Conservation (phyloP, 176 grass and related monocot species). For the Phragmites australis region DNA sequence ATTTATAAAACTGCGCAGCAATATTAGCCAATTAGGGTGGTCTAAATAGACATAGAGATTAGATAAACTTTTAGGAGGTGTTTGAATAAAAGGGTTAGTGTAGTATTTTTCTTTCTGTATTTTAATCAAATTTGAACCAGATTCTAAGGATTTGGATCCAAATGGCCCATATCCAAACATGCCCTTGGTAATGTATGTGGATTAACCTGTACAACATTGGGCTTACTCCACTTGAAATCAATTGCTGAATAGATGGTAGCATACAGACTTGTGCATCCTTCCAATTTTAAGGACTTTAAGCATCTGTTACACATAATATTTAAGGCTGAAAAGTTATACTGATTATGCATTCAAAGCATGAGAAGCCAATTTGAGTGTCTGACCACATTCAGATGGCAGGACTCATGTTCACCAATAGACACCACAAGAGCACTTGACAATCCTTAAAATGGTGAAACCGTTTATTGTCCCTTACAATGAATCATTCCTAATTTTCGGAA, state of each 20-base stretch:
- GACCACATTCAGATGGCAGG: no score
- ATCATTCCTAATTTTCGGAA: no score
- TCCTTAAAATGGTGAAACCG: no score
- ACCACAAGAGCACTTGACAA: no score
- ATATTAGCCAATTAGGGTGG: no score
- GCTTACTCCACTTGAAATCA: constrained; percentile 48
- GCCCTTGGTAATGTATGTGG: not conserved
- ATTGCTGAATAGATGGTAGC: constrained; percentile 35
- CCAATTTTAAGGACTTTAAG: constrained; percentile 41
- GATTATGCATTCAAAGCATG: no score
- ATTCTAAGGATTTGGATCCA: not conserved
- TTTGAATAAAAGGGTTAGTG: not conserved
- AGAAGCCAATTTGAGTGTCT: no score
- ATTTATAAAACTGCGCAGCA: no score
- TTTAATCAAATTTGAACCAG: not conserved
- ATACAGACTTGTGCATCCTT: constrained; percentile 44
- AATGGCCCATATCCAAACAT: not conserved
- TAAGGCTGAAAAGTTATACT: no score
- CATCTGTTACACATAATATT: no score
- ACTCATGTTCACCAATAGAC: no score
- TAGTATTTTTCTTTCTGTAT: not conserved
- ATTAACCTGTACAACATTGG: constrained; percentile 57
- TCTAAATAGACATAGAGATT: not conserved
- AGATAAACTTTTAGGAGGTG: not conserved
- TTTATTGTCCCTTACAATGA: no score